Percentiles rank a stretch among this genome's conserved stretches.
Evolutionary conservation across 768 basidiomycete genomes (phyloP).

Genomic region (Serendipita sp.): DNA sequence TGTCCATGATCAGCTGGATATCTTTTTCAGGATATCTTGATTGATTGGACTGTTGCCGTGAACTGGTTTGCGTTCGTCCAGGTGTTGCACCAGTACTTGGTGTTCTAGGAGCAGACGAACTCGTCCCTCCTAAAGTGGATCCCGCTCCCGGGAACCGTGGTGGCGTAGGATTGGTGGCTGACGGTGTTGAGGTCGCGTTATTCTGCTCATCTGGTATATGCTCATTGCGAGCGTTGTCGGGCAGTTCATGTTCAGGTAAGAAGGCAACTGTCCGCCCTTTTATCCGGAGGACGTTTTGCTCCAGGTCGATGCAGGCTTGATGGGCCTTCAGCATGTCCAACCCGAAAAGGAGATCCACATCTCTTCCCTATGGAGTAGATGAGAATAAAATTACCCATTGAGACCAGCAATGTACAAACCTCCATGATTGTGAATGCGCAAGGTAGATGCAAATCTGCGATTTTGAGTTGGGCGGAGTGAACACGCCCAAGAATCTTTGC

Average conservation of each 20-base stretch:
- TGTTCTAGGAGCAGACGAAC: constrained; percentile 14
- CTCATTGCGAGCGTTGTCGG: constrained; percentile 47
- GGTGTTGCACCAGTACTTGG: constrained; percentile 6
- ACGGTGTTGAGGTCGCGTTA: constrained; percentile 15
- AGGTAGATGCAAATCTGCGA: constrained; percentile 67
- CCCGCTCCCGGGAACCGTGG: constrained; percentile 54
- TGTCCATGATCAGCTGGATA: constrained; percentile 49
- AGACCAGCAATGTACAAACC: constrained; percentile 24
- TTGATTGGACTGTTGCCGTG: constrained; percentile 11
- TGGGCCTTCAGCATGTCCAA: constrained; percentile 99
- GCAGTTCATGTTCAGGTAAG: constrained; percentile 87
- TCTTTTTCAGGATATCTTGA: constrained; percentile 37
- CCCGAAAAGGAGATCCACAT: constrained; percentile 90
- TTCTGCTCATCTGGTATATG: constrained; percentile 17
- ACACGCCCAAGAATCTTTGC: constrained; percentile 88
- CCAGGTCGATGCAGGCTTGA: constrained; percentile 88
- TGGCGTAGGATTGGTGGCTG: constrained; percentile 11
- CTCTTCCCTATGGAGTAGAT: constrained; percentile 45
- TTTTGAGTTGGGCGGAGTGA: constrained; percentile 81
- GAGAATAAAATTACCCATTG: neutral
- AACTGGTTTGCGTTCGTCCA: constrained; percentile 1
- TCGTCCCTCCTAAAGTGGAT: constrained; percentile 32
- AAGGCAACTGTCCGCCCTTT: constrained; percentile 79
- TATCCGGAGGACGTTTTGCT: constrained; percentile 80
- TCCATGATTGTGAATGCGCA: constrained; percentile 95